Base-by-base conservation (phyloP, 306 rosid genomes). In the Biancaea sappan region DNA sequence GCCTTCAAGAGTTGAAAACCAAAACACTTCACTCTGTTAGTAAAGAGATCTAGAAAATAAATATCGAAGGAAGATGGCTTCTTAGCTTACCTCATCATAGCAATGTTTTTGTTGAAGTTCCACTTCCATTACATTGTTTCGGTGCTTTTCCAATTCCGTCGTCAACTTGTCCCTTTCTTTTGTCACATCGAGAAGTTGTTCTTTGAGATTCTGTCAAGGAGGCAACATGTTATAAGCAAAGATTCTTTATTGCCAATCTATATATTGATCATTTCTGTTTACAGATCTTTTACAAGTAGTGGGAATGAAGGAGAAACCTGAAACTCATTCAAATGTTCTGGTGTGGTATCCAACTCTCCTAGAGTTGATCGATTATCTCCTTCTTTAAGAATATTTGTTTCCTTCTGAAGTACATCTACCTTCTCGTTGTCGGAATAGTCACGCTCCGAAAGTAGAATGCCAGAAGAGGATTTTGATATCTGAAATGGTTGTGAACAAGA, bases 81-180 rank as follows among this genome's bases (percentile, higher is more conserved):
- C 74, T 50, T 40, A 72, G 69, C 84, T n/a, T 84, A 86, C 91
- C 88, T 81, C 73, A 50, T 76, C 86, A 53, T 81, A 74, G 77
- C 77, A 76, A 62, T 77, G 81, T 52, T 79, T 82, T 47, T 77
- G 79, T 22, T 73, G 74, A 57, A 46, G 46, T 62, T 86, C 91
- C 67, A 79, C 58, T 87, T 86, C 90, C 50, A 35, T 44, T 13
- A 75, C 79, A 78, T 74, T 75, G 69, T 74, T 83, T 57, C 84
- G 85, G 74, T 77, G 85, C 72, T 87, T 86, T 77, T 87, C 88
- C 47, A 87, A 70, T 80, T 84, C 76, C 59, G 69, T 69, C 68
- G 38, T 52, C 74, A 89, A 71, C 28, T 63, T 77, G 74, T 93
- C 92, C 86, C 86, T 84, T 82, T 87, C 98, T 66, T 73, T 73